Conservation (phyloP, 208 protist species). For the Acanthamoeba triangularis region DNA sequence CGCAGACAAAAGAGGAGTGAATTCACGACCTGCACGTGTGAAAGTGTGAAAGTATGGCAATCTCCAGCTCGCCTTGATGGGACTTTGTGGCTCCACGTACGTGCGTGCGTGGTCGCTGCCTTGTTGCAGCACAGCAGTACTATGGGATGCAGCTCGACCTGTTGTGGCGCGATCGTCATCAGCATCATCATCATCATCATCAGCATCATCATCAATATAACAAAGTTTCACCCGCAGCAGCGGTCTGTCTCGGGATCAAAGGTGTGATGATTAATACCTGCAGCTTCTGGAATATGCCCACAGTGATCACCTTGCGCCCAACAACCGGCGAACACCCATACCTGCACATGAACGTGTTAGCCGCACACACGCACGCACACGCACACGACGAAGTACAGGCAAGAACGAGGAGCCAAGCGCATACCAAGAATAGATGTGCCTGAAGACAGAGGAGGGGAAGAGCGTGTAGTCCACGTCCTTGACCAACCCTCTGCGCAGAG, state of each 20-base stretch:
- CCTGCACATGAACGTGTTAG: not conserved
- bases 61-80: no score
- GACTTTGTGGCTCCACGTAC: not conserved
- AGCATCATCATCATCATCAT: no score
- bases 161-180: no score
- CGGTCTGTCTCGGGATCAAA: no score
- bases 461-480: conserved; percentile 16
- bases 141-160: conserved; percentile 12
- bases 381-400: no score
- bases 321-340: conserved; percentile 37
- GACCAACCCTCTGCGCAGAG: not conserved
- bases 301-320: conserved; percentile 28
- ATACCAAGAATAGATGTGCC: conserved; percentile 2
- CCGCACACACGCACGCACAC: no score
- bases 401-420: not conserved
- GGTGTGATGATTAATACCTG: not conserved
- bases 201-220: no score
- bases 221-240: no score
- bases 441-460: not conserved
- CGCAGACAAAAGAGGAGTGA: not conserved
- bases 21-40: no score
- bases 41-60: not conserved
- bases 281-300: conserved; percentile 35
- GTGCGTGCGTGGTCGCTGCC: not conserved
- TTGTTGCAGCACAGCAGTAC: not conserved